Evolutionary conservation across 2,329 filamentous ascomycete genomes (phyloP).

Genomic region (Colletotrichum liriopes): DNA sequence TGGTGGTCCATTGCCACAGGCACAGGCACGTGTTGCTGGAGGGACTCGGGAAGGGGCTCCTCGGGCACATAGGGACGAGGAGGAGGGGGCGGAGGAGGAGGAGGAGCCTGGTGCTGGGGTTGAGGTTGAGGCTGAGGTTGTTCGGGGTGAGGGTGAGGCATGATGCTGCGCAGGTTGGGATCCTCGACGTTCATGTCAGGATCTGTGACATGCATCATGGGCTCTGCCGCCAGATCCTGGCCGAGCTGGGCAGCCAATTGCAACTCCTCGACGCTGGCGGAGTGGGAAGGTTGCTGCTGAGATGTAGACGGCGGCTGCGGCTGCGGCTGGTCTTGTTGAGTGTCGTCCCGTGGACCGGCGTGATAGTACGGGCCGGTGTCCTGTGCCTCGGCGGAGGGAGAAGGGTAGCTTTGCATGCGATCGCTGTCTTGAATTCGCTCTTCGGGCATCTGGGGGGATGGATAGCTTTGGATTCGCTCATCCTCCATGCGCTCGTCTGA

Average conservation of each 20-base stretch:
- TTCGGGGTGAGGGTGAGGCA: slow-evolving; percentile 57
- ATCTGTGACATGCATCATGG: slow-evolving; percentile 66
- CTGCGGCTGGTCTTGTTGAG: slow-evolving; percentile 47
- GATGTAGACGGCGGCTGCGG: slow-evolving; percentile 57
- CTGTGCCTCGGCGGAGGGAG: slow-evolving; percentile 30
- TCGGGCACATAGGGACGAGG: slow-evolving; percentile 56
- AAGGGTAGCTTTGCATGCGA: slow-evolving; percentile 37
- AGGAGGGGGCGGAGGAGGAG: slow-evolving; percentile 14
- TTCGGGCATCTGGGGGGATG: slow-evolving; percentile 30
- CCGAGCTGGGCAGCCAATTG: slow-evolving; percentile 73
- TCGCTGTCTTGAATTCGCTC: slow-evolving; percentile 32
- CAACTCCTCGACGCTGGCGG: slow-evolving; percentile 69
- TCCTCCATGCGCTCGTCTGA: slow-evolving; percentile 10
- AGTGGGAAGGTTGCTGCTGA: slow-evolving; percentile 59
- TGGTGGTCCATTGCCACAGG: slow-evolving; percentile 55
- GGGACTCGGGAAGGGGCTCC: slow-evolving; percentile 53
- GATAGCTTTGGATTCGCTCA: slow-evolving; percentile 36
- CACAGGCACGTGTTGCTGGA: slow-evolving; percentile 48
- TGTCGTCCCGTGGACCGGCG: slow-evolving; percentile 46
- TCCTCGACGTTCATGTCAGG: slow-evolving; percentile 62
- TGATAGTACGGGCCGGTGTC: slow-evolving; percentile 40
- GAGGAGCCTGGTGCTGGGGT: slow-evolving; percentile 37
- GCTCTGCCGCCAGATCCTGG: slow-evolving; percentile 64
- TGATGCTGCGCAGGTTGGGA: slow-evolving; percentile 59
- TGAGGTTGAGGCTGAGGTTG: slow-evolving; percentile 43